Base-by-base conservation (phyloP, 805 yeast species). In the Metschnikowia reukaufii region DNA sequence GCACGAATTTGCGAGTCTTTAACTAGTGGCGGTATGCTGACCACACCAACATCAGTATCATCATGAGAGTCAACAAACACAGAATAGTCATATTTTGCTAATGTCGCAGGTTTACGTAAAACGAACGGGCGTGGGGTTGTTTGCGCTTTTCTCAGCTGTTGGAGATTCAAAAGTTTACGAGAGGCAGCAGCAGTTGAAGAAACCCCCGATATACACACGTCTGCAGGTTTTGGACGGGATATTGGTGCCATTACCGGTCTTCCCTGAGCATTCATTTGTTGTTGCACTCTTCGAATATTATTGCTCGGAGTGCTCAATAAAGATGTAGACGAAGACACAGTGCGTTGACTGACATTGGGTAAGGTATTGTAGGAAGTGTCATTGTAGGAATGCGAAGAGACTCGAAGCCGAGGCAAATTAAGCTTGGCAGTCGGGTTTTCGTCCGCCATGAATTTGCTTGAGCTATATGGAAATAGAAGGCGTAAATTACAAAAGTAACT, bases 241-340 rank as follows among this genome's bases (percentile, higher is more conserved):
- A 40, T 34, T 34, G 20, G 17, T 16, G 39, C 20, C 18, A 23
- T 48, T 6, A 37, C 36, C 13, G 33, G 49, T 34, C 52, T 45
- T 25, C 40, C 36, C 30, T 50, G 54, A 19, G 54, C 54, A n/a
- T 44, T 44, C 44, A 52, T 52, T 34, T 60, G 64, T 43, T 57
- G 56, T 45, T 66, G 70, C 34, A 66, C 58, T 38, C 71, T 56
- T 30, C 70, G 60, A 31, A 67, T 68, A 50, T 67, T 62, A 55
- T 70, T 70, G 54, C 75, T 70, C 21, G 76, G 76, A 0, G 75
- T 69, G 49, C 74, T 66, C 36, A 72, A 58, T 51, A 70, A 63
- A 6, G 73, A 67, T 2, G 67, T 57, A 6, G 74, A 69, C 3
- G 72, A 62, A 12, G 73, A 66, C 12, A 68, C 61, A 1, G 73